Evolutionary conservation across 2,329 filamentous ascomycete species (phyloP).

Genomic region (Simplicillium aogashimaense): DNA sequence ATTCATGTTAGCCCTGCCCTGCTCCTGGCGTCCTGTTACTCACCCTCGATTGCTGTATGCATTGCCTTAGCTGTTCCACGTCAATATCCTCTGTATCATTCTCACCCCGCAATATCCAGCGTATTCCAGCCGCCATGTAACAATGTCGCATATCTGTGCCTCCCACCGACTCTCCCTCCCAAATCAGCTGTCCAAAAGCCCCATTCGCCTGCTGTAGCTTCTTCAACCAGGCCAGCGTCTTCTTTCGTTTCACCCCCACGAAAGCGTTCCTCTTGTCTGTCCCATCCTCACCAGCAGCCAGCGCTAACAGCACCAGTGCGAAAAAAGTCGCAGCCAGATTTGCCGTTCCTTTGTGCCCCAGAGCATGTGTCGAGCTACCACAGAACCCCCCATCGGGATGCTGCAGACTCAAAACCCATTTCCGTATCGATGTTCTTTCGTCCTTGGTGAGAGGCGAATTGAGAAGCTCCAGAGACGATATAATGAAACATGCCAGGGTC

Average conservation of each 20-base stretch:
- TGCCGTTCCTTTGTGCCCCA: conserved; percentile 37
- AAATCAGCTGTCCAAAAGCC: conserved; percentile 79
- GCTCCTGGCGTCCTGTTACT: conserved; percentile 54
- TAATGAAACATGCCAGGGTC: conserved; percentile 79
- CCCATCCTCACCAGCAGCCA: conserved; percentile 30
- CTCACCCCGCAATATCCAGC: conserved; percentile 69
- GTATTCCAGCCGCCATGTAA: conserved; percentile 70
- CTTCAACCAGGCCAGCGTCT: conserved; percentile 65
- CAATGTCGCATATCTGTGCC: conserved; percentile 81
- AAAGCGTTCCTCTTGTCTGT: conserved; percentile 35
- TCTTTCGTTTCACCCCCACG: conserved; percentile 53
- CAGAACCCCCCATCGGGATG: conserved; percentile 82
- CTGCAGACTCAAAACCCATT: conserved; percentile 82
- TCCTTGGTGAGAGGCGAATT: conserved; percentile 42
- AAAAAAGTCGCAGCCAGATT: conserved; percentile 87
- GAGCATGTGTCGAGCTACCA: conserved; percentile 62
- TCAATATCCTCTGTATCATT: conserved; percentile 37
- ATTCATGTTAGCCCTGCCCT: conserved; percentile 47
- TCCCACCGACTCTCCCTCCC: conserved; percentile 53
- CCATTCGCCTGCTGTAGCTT: conserved; percentile 73
- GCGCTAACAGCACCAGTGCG: conserved; percentile 63
- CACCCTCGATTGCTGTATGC: too few species aligned
- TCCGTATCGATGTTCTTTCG: conserved; percentile 36
- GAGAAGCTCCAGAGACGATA: conserved; percentile 78
- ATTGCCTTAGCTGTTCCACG: conserved; percentile 24